Conservation (phyloP, 2,329 filamentous ascomycete species). For the Neopestalotiopsis clavispora region DNA sequence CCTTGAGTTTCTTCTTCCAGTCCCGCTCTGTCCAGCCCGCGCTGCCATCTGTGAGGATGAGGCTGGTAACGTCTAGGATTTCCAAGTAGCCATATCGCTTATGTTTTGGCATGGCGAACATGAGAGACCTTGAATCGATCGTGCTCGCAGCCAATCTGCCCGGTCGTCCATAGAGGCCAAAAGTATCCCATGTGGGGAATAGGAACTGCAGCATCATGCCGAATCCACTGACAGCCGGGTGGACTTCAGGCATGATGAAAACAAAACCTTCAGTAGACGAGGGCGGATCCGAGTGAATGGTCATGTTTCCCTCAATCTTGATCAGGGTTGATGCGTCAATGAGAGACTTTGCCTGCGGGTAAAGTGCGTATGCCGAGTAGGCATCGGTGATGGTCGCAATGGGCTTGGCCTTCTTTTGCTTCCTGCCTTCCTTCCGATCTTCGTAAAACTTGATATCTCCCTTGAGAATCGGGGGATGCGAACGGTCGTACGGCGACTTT, state of each 20-base stretch:
- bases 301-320: constrained; percentile 91
- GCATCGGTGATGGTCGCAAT: constrained; percentile 92
- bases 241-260: constrained; percentile 95
- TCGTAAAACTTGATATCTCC: constrained; percentile 97
- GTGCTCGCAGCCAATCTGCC: constrained; percentile 85
- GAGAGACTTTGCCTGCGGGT: constrained; percentile 90
- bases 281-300: constrained; percentile 80
- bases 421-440: constrained; percentile 72
- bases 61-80: constrained; percentile 78
- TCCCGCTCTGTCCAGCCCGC: constrained; percentile 81
- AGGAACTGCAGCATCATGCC: constrained; percentile 94
- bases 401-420: constrained; percentile 87
- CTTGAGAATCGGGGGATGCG: constrained; percentile 69
- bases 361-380: constrained; percentile 92
- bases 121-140: constrained; percentile 84
- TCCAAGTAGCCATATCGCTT: constrained; percentile 90
- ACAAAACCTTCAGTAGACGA: constrained; percentile 89
- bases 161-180: constrained; percentile 88
- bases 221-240: constrained; percentile 90
- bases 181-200: constrained; percentile 93
- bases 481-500: constrained; percentile 81
- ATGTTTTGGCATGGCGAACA: constrained; percentile 97
- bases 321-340: constrained; percentile 94
- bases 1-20: constrained; percentile 89
- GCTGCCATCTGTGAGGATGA: constrained; percentile 82